Conservation (phyloP, 2,329 filamentous ascomycete genomes). For the Ciborinia camelliae region DNA sequence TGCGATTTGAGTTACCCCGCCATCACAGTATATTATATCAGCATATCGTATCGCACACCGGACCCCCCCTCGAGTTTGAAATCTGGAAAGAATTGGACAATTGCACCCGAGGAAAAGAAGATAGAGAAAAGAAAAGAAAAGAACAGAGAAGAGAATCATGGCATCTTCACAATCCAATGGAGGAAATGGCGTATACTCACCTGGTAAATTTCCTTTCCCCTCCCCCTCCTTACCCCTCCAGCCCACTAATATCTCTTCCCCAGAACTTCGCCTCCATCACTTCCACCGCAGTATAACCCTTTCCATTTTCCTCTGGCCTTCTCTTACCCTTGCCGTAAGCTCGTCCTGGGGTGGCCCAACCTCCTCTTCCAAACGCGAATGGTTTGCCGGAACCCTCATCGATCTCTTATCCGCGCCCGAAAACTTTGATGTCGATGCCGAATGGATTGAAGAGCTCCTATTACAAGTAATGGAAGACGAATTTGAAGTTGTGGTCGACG, state of each 20-base stretch:
- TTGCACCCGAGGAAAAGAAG: background rate
- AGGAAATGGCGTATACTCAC: constrained; percentile 15
- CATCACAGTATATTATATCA: no score
- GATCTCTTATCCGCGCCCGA: constrained; percentile 62
- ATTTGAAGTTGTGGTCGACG: constrained; percentile 89
- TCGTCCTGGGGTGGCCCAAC: constrained; percentile 86
- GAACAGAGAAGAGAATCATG: background rate
- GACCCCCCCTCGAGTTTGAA: background rate
- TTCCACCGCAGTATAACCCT: constrained; percentile 89
- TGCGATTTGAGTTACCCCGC: constrained; percentile 1
- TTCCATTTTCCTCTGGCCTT: constrained; percentile 81
- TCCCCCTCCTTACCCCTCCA: background rate
- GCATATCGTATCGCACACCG: background rate
- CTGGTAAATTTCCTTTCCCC: background rate
- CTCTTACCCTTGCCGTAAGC: constrained; percentile 80
- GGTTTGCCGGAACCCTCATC: constrained; percentile 85
- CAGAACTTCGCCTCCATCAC: constrained; percentile 49
- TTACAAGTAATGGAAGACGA: constrained; percentile 93
- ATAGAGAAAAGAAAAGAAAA: background rate
- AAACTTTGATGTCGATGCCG: constrained; percentile 62
- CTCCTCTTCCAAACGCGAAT: constrained; percentile 84
- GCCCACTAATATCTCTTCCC: background rate
- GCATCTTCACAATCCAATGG: background rate
- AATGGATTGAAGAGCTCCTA: constrained; percentile 80
- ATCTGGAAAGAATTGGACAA: background rate